Evolutionary conservation across 257 asterid species (phyloP).

Genomic region (Euphrasia confusa): DNA sequence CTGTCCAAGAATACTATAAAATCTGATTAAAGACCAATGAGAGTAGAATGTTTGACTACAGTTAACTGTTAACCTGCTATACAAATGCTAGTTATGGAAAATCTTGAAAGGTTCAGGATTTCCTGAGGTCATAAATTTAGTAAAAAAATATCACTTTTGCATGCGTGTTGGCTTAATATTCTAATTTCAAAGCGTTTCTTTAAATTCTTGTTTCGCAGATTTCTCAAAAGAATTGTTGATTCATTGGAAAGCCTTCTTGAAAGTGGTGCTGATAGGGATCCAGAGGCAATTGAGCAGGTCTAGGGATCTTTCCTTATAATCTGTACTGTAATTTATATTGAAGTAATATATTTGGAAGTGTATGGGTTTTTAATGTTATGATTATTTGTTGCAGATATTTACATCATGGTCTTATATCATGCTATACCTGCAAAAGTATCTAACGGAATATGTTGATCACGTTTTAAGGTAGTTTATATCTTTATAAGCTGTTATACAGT

Average conservation of each 20-base stretch:
- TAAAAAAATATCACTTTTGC: background rate
- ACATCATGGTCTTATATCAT: slow-evolving; percentile 75
- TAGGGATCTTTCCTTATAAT: slow-evolving; percentile 18
- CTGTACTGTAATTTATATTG: slow-evolving; percentile 12
- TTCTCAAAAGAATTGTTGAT: slow-evolving; percentile 55
- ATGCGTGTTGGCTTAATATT: background rate
- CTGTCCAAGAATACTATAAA: background rate
- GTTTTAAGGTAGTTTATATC: slow-evolving; percentile 50
- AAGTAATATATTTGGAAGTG: slow-evolving; percentile 14
- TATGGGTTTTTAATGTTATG: slow-evolving; percentile 13
- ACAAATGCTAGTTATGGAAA: background rate
- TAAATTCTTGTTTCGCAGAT: slow-evolving; percentile 41
- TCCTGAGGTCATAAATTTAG: background rate
- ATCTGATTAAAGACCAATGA: background rate
- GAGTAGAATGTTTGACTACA: background rate
- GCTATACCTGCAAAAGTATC: slow-evolving; percentile 82
- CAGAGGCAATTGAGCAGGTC: slow-evolving; percentile 88
- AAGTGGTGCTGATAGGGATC: slow-evolving; percentile 89
- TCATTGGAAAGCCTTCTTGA: slow-evolving; percentile 60
- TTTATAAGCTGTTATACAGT: slow-evolving; percentile 16
- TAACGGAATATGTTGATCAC: slow-evolving; percentile 46
- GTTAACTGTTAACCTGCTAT: background rate
- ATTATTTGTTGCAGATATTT: slow-evolving; percentile 59
- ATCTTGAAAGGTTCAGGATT: background rate
- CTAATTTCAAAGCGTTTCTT: background rate